Base-by-base conservation (phyloP, 257 asterid species). In the Jasminum sambac region DNA sequence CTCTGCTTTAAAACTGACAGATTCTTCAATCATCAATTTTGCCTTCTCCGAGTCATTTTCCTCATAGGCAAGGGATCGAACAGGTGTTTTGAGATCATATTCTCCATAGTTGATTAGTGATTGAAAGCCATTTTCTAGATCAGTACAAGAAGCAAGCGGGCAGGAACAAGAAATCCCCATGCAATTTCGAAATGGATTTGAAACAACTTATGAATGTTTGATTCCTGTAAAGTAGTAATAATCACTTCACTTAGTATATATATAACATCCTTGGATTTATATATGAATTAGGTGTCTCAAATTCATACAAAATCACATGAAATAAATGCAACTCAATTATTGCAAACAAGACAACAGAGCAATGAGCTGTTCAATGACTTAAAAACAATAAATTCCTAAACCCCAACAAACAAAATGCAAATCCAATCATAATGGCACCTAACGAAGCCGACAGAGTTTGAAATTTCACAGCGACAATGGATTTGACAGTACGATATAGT, bases 161-260 rank as follows among this genome's bases (percentile, higher is more conserved):
- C 82, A 78, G 0, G 82, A 73, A 39, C 71, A 78, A 17, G 76
- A 63, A 46, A 78, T 14, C 69, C 82, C 82, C 79, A 78, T 78
- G 48, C 78, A 73, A 69, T 37, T 65, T 63, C 66, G 44, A 11
- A 46, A 63, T 70, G 12, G 59, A 62, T 72, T 69, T 69, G 63
- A 19, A 55, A 30, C 50, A 41, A 39, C 61, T 50, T 41, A 46
- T 8, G 59, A 46, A 37, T 11, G 65, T 64, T 48, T 2, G 41
- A 69, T 50, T 65, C 46, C 79, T 75, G 75, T 58, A 19, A 69
- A 52, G 64, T 30, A 63, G 48, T 26, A 74, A 13, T 34, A 55
- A 55, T 55, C 23, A 55, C 36, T 55, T 55, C 17, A 19, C 5
- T 30, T 30, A 30, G 7, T 3, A 4, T 55, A 34, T 19, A 55